Conservation (phyloP, 148 eudicot species). For the Vaccinium macrocarpon region DNA sequence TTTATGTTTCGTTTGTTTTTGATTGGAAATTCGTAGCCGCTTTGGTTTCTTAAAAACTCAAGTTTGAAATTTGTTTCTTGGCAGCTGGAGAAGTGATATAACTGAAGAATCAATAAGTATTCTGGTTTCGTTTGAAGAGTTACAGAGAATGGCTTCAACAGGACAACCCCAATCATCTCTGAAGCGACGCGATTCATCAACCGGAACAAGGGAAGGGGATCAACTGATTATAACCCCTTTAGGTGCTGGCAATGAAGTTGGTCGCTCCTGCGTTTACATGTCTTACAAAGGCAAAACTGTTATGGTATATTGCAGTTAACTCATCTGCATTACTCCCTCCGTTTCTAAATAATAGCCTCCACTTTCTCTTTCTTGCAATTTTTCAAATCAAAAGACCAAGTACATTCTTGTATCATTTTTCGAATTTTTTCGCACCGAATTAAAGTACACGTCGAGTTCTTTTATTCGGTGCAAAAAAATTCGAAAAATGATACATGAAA, state of each 20-base stretch:
- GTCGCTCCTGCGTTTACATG: slow-evolving; percentile 86
- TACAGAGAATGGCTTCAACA: slow-evolving; percentile 57
- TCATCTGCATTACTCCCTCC: neutral
- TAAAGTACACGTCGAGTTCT: no score
- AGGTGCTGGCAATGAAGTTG: slow-evolving; percentile 96
- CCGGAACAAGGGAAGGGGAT: slow-evolving; percentile 62
- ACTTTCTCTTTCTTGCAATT: no score
- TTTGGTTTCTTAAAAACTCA: neutral
- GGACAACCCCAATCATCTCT: slow-evolving; percentile 45
- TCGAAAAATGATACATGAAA: no score
- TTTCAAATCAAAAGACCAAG: no score
- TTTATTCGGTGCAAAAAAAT: no score
- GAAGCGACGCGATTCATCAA: slow-evolving; percentile 53
- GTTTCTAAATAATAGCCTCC: no score
- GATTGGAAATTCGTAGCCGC: neutral
- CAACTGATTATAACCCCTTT: slow-evolving; percentile 75
- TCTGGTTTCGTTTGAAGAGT: neutral
- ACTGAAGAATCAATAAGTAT: neutral
- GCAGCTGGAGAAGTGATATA: neutral
- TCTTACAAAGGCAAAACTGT: slow-evolving; percentile 82
- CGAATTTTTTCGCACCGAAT: no score
- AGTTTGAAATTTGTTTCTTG: neutral
- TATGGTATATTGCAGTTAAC: slow-evolving; percentile 43
- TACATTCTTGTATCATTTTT: no score
- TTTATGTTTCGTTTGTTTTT: no score